These are phyloP conservation scores for Aspergillus campestris DNA, from an alignment of 495 filamentous ascomycete genomes.

Conservation along the genomic window DNA sequence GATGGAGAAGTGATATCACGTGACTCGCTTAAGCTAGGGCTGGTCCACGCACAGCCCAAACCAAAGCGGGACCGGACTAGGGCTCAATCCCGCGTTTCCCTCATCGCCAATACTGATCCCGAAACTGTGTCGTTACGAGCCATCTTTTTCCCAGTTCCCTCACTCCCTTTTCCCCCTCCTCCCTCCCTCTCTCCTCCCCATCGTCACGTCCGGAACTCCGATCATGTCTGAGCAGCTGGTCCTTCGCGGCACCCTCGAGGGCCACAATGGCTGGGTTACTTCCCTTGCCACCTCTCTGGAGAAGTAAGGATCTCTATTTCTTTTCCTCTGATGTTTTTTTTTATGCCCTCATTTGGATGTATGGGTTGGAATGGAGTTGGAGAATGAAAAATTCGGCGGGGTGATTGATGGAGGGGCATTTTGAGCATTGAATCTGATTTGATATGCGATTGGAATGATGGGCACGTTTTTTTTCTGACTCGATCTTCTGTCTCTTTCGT, in stretches of 20 bases:
- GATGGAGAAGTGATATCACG: neutral
- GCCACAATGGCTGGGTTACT: constrained; percentile 74
- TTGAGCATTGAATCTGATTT: neutral
- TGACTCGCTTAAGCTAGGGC: constrained; percentile 23
- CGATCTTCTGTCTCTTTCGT: constrained; percentile 15
- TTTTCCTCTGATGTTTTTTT: too few relatives aligned
- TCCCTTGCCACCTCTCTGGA: constrained; percentile 93
- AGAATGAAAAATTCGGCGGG: neutral
- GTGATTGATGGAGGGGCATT: constrained; percentile 4
- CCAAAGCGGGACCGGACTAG: constrained; percentile 9
- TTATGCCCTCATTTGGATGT: constrained; percentile 1
- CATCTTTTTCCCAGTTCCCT: constrained; percentile 9
- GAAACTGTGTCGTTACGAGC: too few relatives aligned
- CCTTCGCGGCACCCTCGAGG: constrained; percentile 95
- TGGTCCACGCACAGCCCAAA: constrained; percentile 7
- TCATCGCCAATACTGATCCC: constrained; percentile 21
- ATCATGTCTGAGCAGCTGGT: constrained; percentile 93
- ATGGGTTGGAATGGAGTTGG: constrained; percentile 1
- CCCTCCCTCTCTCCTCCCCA: constrained; percentile 32
- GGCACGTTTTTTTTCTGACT: constrained; percentile 27
- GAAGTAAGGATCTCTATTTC: constrained; percentile 56
- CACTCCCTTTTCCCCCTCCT: constrained; percentile 36
- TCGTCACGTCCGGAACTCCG: constrained; percentile 34
- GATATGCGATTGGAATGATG: constrained; percentile 1
- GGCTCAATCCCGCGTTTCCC: constrained; percentile 31